These are phyloP conservation scores for Yueomyces sp. DNA, from an alignment of 1,139 yeast genomes.

Conservation along the genomic window DNA sequence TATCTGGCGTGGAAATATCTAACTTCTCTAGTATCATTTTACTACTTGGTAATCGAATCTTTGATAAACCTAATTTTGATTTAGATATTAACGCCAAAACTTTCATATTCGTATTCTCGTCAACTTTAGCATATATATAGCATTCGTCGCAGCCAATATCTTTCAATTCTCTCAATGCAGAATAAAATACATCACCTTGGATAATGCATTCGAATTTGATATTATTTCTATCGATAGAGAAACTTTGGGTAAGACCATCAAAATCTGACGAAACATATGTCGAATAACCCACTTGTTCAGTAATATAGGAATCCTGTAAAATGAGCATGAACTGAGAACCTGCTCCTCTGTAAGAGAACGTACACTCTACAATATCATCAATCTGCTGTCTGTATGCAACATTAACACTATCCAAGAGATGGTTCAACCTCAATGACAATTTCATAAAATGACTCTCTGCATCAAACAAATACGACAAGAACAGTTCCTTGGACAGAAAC, in stretches of 20 bases:
- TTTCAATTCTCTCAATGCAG: constrained; percentile 53
- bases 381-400: constrained; percentile 22
- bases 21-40: constrained; percentile 46
- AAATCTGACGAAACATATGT: constrained; percentile 38
- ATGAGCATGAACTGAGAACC: constrained; percentile 59
- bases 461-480: constrained; percentile 20
- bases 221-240: constrained; percentile 38
- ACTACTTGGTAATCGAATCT: constrained; percentile 55
- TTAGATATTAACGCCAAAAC: constrained; percentile 41
- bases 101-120: constrained; percentile 14
- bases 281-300: constrained; percentile 58
- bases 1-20: constrained; percentile 19
- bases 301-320: constrained; percentile 57
- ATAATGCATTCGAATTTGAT: constrained; percentile 54
- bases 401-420: constrained; percentile 35
- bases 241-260: constrained; percentile 18
- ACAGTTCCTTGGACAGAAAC: constrained; percentile 22
- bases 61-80: constrained; percentile 54
- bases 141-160: constrained; percentile 52
- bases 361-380: constrained; percentile 31
- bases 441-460: constrained; percentile 11
- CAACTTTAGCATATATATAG: constrained; percentile 35
- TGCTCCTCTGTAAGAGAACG: constrained; percentile 36
- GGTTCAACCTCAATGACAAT: constrained; percentile 29
- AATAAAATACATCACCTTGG: constrained; percentile 51